These are phyloP conservation scores for Chaetomium olivaceum DNA, from an alignment of 2,329 filamentous ascomycete genomes.

Conservation along the genomic window DNA sequence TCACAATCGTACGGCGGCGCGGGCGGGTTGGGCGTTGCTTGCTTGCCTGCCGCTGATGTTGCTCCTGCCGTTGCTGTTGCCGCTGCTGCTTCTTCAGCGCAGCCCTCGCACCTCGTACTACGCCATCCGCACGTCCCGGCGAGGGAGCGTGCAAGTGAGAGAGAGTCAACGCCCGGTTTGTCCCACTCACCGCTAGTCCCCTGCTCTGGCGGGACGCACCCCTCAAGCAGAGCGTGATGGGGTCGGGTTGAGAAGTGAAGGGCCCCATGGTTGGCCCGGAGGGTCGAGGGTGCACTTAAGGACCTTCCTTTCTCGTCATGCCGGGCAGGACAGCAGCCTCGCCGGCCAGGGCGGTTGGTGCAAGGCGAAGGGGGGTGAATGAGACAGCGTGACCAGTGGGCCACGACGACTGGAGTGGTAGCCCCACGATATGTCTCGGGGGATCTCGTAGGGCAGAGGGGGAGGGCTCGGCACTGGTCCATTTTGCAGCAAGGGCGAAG, in stretches of 20 bases:
- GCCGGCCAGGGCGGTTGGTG: slow-evolving; percentile 8
- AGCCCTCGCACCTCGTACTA: neutral
- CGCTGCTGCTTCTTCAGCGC: neutral
- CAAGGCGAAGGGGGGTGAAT: neutral
- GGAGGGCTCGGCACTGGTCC: slow-evolving; percentile 15
- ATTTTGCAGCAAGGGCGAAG: neutral
- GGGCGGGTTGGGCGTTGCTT: neutral
- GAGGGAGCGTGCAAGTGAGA: neutral
- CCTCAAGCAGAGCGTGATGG: slow-evolving; percentile 13
- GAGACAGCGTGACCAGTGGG: slow-evolving; percentile 19
- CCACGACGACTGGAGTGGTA: neutral
- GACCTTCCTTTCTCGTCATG: slow-evolving; percentile 33
- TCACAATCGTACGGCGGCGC: slow-evolving; percentile 7
- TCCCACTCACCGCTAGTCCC: slow-evolving; percentile 25
- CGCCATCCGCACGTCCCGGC: slow-evolving; percentile 2
- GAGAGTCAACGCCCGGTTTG: slow-evolving; percentile 1
- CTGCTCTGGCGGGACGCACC: neutral
- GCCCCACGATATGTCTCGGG: slow-evolving; percentile 17
- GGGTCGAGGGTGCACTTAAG: slow-evolving; percentile 13
- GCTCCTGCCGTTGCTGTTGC: too few species aligned
- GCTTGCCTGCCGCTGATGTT: neutral
- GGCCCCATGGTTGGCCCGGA: slow-evolving; percentile 17
- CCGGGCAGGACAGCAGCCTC: slow-evolving; percentile 20
- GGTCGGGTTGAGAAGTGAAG: slow-evolving; percentile 5
- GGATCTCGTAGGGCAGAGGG: slow-evolving; percentile 19